Evolutionary conservation across 805 yeast species (phyloP).

Genomic region (Candida tammaniensis): DNA sequence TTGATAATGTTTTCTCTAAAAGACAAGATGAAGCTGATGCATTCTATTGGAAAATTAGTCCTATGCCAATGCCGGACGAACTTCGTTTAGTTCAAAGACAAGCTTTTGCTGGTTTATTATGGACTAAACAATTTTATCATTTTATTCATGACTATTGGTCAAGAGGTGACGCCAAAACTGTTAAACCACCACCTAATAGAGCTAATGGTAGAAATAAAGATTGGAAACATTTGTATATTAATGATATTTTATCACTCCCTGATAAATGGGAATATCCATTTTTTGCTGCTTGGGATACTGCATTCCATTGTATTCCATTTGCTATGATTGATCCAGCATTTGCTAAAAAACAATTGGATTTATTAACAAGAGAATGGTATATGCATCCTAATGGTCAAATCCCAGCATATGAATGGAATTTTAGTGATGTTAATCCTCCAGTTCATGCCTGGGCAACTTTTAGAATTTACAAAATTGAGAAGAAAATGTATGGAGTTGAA

Average conservation of each 20-base stretch:
- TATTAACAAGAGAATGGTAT: slow-evolving; percentile 91
- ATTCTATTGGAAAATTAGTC: slow-evolving; percentile 85
- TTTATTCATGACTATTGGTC: slow-evolving; percentile 86
- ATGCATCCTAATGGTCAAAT: slow-evolving; percentile 98
- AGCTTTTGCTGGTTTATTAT: slow-evolving; percentile 88
- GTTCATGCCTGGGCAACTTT: slow-evolving; percentile 96
- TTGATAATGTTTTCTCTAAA: slow-evolving; percentile 64
- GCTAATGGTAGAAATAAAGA: slow-evolving; percentile 85
- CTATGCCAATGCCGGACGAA: slow-evolving; percentile 77
- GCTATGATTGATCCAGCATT: slow-evolving; percentile 93
- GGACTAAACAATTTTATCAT: slow-evolving; percentile 92
- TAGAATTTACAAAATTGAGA: slow-evolving; percentile 81
- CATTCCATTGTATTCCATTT: slow-evolving; percentile 89
- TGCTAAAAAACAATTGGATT: slow-evolving; percentile 83
- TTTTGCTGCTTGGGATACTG: slow-evolving; percentile 96
- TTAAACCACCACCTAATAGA: slow-evolving; percentile 74
- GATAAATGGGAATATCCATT: slow-evolving; percentile 97
- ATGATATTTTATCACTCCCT: slow-evolving; percentile 84
- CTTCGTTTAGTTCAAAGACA: slow-evolving; percentile 84
- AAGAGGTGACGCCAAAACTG: slow-evolving; percentile 75
- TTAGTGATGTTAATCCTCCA: slow-evolving; percentile 94
- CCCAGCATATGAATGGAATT: slow-evolving; percentile 97
- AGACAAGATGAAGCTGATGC: slow-evolving; percentile 90
- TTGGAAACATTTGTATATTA: slow-evolving; percentile 87
- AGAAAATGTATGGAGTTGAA: slow-evolving; percentile 77